These are phyloP conservation scores for Suillus lakei DNA, from an alignment of 768 basidiomycete species.

Conservation along the genomic window DNA sequence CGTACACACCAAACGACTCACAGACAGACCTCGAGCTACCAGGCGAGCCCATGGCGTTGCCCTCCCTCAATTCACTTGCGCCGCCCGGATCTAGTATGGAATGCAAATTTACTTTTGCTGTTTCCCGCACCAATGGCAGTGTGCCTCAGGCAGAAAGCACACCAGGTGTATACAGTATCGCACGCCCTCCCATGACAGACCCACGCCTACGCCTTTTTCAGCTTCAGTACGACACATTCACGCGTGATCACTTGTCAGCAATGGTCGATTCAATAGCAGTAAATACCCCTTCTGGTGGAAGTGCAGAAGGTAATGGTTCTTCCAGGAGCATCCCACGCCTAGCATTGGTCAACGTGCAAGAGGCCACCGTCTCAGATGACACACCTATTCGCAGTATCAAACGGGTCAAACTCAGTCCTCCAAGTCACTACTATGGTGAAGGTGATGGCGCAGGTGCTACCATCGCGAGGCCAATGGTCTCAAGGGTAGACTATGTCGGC, in stretches of 20 bases:
- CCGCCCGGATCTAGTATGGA: constrained; percentile 40
- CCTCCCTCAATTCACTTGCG: constrained; percentile 13
- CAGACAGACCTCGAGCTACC: constrained; percentile 28
- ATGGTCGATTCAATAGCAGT: constrained; percentile 95
- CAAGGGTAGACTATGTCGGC: constrained; percentile 73
- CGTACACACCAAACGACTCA: constrained; percentile 36
- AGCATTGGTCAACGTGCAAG: constrained; percentile 52
- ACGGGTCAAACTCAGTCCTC: constrained; percentile 78
- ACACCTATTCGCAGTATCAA: constrained; percentile 76
- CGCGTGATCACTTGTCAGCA: constrained; percentile 90
- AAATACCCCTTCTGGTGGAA: constrained; percentile 65
- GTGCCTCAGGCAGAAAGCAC: constrained; percentile 67
- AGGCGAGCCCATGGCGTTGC: constrained; percentile 11
- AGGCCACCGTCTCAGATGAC: constrained; percentile 44
- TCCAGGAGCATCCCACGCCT: constrained; percentile 50
- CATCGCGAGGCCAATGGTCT: constrained; percentile 52
- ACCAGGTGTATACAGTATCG: constrained; percentile 37
- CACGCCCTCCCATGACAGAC: constrained; percentile 55
- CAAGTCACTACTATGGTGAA: constrained; percentile 59
- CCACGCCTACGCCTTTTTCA: constrained; percentile 87
- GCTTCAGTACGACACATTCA: constrained; percentile 96
- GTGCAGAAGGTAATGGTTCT: constrained; percentile 46
- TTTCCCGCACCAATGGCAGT: constrained; percentile 50
- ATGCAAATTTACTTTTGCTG: constrained; percentile 76
- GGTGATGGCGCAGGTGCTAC: constrained; percentile 51